These are phyloP conservation scores for Fomitopsis palustris DNA, from an alignment of 1,284 basidiomycete genomes.

Conservation along the genomic window DNA sequence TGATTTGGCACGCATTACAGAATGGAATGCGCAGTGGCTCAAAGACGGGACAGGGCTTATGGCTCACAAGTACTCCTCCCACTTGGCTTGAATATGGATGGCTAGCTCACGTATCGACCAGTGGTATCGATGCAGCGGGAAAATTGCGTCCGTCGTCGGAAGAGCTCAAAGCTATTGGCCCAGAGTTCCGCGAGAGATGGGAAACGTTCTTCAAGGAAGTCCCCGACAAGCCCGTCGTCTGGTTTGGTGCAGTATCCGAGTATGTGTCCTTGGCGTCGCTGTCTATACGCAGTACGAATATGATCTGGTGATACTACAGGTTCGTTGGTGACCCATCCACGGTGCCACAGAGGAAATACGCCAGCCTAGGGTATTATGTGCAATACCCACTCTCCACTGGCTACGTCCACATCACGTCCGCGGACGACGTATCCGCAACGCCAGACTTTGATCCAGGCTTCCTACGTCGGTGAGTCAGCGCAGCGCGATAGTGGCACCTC, in stretches of 20 bases:
- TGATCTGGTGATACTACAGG: constrained; percentile 11
- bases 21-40: constrained; percentile 38
- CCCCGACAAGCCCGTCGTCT: constrained; percentile 48
- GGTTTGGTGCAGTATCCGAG: constrained; percentile 23
- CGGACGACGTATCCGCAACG: constrained; percentile 30
- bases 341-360: constrained; percentile 29
- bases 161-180: constrained; percentile 43
- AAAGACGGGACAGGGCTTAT: constrained; percentile 43
- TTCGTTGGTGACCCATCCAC: constrained; percentile 24
- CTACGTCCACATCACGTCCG: constrained; percentile 40
- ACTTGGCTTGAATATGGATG: not conserved
- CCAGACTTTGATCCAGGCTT: constrained; percentile 33
- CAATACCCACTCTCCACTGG: constrained; percentile 27
- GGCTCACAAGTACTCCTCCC: constrained; percentile 41
- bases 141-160: constrained; percentile 43
- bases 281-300: too few relatives aligned
- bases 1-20: constrained; percentile 24
- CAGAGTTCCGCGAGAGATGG: constrained; percentile 42
- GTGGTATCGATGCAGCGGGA: constrained; percentile 41
- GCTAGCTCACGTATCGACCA: constrained; percentile 12
- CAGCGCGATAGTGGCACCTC: too few relatives aligned
- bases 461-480: constrained; percentile 25
- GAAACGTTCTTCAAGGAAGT: constrained; percentile 37
- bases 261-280: not conserved
- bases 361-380: constrained; percentile 29